Evolutionary conservation across 2,329 filamentous ascomycete genomes (phyloP).

Genomic region (Fusarium mundagurra): DNA sequence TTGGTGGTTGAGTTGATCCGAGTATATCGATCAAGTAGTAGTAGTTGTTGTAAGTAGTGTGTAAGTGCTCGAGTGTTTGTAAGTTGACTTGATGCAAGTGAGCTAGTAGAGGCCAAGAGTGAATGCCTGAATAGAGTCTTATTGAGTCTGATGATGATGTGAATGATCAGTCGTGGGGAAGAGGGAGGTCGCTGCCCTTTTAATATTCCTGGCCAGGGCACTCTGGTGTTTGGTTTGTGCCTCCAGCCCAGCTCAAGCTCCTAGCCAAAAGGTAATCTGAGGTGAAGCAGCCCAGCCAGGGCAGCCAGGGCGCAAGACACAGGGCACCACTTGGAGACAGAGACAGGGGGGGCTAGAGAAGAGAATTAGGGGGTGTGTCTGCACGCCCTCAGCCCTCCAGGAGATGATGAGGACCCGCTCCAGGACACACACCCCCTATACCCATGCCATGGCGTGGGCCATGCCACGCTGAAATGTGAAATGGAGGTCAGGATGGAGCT

Average conservation of each 20-base stretch:
- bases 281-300: conserved; percentile 44
- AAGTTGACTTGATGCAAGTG: neutral
- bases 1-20: conserved; percentile 15
- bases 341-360: conserved; percentile 29
- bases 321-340: conserved; percentile 38
- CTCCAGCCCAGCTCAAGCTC: conserved; percentile 34
- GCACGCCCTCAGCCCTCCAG: conserved; percentile 27
- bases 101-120: conserved; percentile 27
- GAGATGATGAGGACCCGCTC: conserved; percentile 30
- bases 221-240: conserved; percentile 47
- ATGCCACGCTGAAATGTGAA: conserved; percentile 36
- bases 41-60: conserved; percentile 4
- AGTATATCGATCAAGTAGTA: conserved; percentile 18
- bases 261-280: conserved; percentile 47
- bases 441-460: neutral
- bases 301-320: conserved; percentile 42
- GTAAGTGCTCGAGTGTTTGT: conserved; percentile 23
- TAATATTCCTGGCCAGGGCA: conserved; percentile 42
- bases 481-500: conserved; percentile 30
- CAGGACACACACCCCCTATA: conserved; percentile 2
- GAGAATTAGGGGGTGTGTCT: neutral
- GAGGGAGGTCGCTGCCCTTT: conserved; percentile 45
- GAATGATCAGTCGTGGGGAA: conserved; percentile 34
- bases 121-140: conserved; percentile 31
- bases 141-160: conserved; percentile 34